A percentile compares a stretch with the other conserved stretches of the same genome.
Conservation (phyloP, 116 monocot species). For the Papilionanthe hybrid region DNA sequence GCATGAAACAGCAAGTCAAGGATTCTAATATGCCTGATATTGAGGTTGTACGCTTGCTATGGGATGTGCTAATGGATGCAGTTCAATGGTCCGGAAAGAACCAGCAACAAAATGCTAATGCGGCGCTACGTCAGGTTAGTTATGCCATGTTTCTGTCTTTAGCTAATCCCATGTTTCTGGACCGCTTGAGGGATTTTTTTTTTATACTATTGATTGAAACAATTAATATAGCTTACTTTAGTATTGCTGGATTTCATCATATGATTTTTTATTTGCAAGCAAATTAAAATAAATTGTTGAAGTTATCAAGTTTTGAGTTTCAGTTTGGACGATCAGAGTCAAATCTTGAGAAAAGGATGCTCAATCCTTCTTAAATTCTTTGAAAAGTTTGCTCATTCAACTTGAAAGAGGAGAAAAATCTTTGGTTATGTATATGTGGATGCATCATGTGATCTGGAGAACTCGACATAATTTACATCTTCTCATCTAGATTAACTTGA, state of each 20-base stretch:
- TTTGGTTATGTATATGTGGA: neutral
- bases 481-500: too few species aligned
- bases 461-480: too few species aligned
- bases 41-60: constrained; percentile 85
- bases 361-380: too few species aligned
- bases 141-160: neutral
- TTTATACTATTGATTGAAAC: neutral
- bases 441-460: too few species aligned
- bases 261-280: neutral
- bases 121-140: constrained; percentile 81
- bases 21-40: constrained; percentile 87
- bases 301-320: neutral
- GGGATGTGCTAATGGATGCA: constrained; percentile 97
- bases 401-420: neutral
- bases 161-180: neutral
- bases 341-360: too few species aligned
- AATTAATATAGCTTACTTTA: neutral
- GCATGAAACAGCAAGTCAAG: constrained; percentile 69
- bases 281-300: neutral
- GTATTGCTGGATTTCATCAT: neutral
- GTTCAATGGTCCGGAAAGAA: constrained; percentile 99
- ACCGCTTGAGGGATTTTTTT: neutral
- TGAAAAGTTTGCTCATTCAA: too few species aligned
- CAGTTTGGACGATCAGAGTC: too few species aligned
- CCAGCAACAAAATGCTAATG: constrained; percentile 96